Base-by-base conservation (phyloP, 1,284 basidiomycete genomes). In the Mycena sp. region DNA sequence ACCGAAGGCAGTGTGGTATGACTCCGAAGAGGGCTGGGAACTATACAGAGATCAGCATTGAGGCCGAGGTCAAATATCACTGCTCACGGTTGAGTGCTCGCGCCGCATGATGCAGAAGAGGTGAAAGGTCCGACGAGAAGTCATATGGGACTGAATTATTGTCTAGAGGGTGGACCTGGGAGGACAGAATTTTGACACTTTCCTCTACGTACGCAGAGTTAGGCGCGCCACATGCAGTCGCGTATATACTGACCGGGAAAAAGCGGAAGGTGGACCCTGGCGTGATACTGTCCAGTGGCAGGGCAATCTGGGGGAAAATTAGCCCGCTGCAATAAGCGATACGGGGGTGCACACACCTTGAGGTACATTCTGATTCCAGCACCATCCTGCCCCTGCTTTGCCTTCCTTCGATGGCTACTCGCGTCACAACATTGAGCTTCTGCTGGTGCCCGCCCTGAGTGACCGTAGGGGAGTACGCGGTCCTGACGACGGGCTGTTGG, bases 101-200 rank as follows among this genome's bases (percentile, higher is more conserved):
- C 17, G 86, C 88, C 14, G 91, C 90, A 61, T 84, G 87, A 68
- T 87, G 83, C 3, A 93, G 81, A 17, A 90, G 78, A 12, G 90
- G 89, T 7, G 78, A 86, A n/a, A 82, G 74, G 1, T 83, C 76
- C 0, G 88, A 83, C 2, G 89, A 89, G 74, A 92, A 93, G 70
- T 86, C 85, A 76, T 91, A 93, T n/a, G 92, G 91, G 2, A 81
- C 82, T 6, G 88, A 90, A 64, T 85, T 84, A 57, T 75, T 78
- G 74, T 93, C 89, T 26, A 93, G 79, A 11, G 92, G 91, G 69
- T 93, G 92, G 3, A 92, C 85, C 71, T 89, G 84, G 12, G 87
- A 88, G 17, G 84, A 83, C 46, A 90, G 72, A 50, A 93, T 84
- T 73, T 90, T 92, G 58, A 93, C 76, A 70, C 90, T 91, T 65